Base-by-base conservation (phyloP, 352 stramenopile genomes). In the Globisporangium apiculatum region DNA sequence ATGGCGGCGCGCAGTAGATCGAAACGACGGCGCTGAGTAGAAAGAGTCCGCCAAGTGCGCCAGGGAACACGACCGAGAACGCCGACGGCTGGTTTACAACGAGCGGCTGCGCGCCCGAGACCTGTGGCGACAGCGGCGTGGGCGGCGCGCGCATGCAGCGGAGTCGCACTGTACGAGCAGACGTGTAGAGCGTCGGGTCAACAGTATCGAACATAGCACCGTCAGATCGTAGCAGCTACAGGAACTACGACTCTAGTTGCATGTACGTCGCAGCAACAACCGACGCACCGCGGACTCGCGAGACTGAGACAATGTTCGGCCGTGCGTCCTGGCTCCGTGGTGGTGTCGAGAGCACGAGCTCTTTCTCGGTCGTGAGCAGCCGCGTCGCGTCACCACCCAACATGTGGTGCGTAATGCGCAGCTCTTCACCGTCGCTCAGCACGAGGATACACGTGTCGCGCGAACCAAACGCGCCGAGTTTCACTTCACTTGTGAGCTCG, bases 21-120 rank as follows among this genome's bases (percentile, higher is more conserved):
- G 84, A 86, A 9, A 94, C 65, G 24, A 89, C 53, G 24, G 79
- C 90, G 61, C 82, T 91, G 36, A 92, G 66, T 38, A 94, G 55
- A 48, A 91, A 94, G 9, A 94, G 60, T 0, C 75, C 80, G 14
- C 84, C 75, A 2, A 94, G 66, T 36, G 68, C 77, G 6, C 78
- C 75, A 0, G 82, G 82, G 55, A 91, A 91, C 24, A 81, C 79
- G 31, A 81, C 62, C 2, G 73, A 79, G n/a, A 91, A 79, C 6
- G 68, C 70, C 11, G 82, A 86, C 41, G 75, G 70, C 2, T 72
- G 52, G 35, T 73, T 75, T 18, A 73, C 67, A 15, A 71, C 62
- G n/a, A 70, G 62, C 24, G 71, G 67, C 36, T 77, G 71, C 1
- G 65, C 42, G n/a, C 61, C 60, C 8, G 72, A 86, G 11, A 75